A percentile compares a stretch with the other conserved stretches of the same genome.
Conservation (phyloP, 306 rosid species). For the Hippophae rhamnoides region DNA sequence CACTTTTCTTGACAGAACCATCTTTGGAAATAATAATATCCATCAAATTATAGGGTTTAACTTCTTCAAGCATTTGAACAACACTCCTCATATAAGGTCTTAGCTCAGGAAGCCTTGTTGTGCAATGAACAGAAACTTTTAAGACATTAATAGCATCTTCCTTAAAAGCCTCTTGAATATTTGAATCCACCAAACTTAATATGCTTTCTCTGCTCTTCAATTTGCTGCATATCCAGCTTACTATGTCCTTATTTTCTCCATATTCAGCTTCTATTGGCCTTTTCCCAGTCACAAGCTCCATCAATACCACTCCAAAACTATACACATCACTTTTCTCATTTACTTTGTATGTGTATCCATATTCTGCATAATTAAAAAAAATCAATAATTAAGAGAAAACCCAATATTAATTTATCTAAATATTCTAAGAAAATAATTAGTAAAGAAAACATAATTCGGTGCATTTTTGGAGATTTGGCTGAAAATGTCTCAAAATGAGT, state of each 20-base stretch:
- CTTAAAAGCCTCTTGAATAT: conserved; percentile 37
- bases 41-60: conserved; percentile 45
- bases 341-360: conserved; percentile 72
- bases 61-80: conserved; percentile 76
- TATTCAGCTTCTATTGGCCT: conserved; percentile 67
- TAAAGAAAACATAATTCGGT: too few species aligned
- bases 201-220: conserved; percentile 40
- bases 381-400: not conserved
- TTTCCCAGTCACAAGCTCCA: conserved; percentile 80
- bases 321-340: conserved; percentile 95
- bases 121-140: conserved; percentile 60
- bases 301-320: conserved; percentile 82
- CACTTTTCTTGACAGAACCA: conserved; percentile 22
- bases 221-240: conserved; percentile 55
- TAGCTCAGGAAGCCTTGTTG: conserved; percentile 44
- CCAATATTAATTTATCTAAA: too few species aligned
- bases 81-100: conserved; percentile 84
- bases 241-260: conserved; percentile 76
- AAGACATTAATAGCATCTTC: conserved; percentile 66
- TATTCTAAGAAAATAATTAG: too few species aligned
- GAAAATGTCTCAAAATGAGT: too few species aligned
- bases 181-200: conserved; percentile 39
- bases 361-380: conserved; percentile 39
- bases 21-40: conserved; percentile 53
- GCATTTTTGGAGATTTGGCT: too few species aligned